These are phyloP conservation scores for Didymella arachidicola DNA, from an alignment of 2,329 filamentous ascomycete genomes.

Conservation along the genomic window DNA sequence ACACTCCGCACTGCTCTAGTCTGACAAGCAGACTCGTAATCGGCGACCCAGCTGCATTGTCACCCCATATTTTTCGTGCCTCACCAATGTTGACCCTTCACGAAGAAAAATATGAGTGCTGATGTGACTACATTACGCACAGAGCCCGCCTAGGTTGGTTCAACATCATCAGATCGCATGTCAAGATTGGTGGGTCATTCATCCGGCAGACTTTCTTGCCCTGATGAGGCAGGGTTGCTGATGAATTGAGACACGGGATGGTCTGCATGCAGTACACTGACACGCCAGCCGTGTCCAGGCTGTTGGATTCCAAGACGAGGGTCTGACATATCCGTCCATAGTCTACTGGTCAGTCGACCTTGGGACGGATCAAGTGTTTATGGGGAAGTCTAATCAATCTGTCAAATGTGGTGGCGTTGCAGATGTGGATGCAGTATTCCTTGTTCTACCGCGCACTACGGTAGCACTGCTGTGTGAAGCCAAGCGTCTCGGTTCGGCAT, in stretches of 20 bases:
- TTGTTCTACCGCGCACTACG: slow-evolving; percentile 9
- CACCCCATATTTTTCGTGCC: slow-evolving; percentile 9
- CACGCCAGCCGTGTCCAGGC: slow-evolving; percentile 1
- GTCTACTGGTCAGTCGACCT: background rate
- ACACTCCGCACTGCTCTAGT: slow-evolving; percentile 8
- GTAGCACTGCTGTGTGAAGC: slow-evolving; percentile 3
- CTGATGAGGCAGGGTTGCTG: background rate
- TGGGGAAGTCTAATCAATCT: background rate
- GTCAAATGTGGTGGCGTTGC: slow-evolving; percentile 3
- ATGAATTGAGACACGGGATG: background rate
- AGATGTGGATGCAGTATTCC: background rate
- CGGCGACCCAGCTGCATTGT: slow-evolving; percentile 14
- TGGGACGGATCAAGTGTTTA: background rate
- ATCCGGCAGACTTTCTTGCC: background rate
- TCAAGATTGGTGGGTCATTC: background rate
- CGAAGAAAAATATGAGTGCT: slow-evolving; percentile 2
- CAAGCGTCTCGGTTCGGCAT: background rate
- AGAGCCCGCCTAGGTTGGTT: background rate
- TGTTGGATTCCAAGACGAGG: background rate
- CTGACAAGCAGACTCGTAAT: slow-evolving; percentile 5
- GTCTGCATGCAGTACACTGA: background rate
- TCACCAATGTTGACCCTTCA: slow-evolving; percentile 1
- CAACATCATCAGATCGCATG: background rate
- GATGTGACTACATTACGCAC: background rate
- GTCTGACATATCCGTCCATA: background rate